Evolutionary conservation across 1,284 basidiomycete species (phyloP).

Genomic region (Ustilago crameri): DNA sequence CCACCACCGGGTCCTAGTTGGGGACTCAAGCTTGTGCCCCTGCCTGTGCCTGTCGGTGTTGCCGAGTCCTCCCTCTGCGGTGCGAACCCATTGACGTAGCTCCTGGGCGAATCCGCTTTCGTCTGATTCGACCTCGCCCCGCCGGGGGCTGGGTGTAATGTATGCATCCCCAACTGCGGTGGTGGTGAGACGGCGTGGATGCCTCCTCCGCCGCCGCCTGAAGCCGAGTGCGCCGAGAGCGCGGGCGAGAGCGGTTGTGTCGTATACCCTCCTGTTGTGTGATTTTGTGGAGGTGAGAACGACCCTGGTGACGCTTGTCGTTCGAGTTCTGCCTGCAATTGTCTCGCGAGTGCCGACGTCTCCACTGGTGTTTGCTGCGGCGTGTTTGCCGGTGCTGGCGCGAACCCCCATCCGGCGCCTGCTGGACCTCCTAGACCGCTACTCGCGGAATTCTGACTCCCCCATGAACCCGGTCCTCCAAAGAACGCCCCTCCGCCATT

Average conservation of each 20-base stretch:
- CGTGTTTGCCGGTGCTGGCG: constrained; percentile 51
- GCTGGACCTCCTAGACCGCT: constrained; percentile 10
- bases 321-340: constrained; percentile 46
- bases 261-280: background rate
- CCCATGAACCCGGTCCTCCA: constrained; percentile 31
- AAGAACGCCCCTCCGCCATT: constrained; percentile 15
- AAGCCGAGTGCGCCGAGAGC: background rate
- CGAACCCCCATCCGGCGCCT: constrained; percentile 20
- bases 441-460: constrained; percentile 15
- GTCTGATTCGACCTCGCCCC: background rate
- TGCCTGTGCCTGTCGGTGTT: constrained; percentile 12
- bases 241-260: background rate
- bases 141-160: background rate
- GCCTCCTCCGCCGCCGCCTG: background rate
- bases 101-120: constrained; percentile 8
- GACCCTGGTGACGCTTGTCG: constrained; percentile 1
- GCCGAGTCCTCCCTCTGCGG: constrained; percentile 8
- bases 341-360: constrained; percentile 37
- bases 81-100: constrained; percentile 35
- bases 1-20: background rate
- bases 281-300: background rate
- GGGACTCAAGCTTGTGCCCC: background rate
- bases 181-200: background rate
- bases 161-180: background rate
- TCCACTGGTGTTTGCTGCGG: constrained; percentile 56